Conservation (phyloP, 352 stramenopile genomes). For the Lagenidium sp. region DNA sequence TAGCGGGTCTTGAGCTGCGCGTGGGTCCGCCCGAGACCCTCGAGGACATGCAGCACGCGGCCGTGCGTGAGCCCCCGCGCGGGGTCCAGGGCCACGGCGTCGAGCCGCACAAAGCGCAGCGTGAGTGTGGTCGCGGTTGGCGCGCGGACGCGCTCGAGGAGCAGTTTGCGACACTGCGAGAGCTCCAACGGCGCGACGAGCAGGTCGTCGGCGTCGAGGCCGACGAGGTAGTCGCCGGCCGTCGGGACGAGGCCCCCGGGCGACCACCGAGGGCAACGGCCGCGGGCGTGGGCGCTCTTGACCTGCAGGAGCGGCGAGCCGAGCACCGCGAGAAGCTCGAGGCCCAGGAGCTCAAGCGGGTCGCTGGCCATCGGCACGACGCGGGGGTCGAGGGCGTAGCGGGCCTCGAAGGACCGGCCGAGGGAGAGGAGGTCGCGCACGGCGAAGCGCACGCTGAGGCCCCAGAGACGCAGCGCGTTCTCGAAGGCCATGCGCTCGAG, state of each 20-base stretch:
- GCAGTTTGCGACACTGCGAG: conserved; percentile 30
- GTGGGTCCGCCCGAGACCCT: conserved; percentile 25
- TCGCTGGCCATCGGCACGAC: conserved; percentile 18
- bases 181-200: conserved; percentile 31
- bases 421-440: conserved; percentile 49
- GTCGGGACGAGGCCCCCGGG: not conserved
- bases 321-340: not conserved
- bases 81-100: conserved; percentile 27
- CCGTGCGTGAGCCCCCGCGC: conserved; percentile 27
- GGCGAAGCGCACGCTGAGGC: conserved; percentile 29
- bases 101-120: conserved; percentile 54
- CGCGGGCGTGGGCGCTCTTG: conserved; percentile 2
- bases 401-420: conserved; percentile 41
- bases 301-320: not conserved
- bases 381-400: too few relatives aligned
- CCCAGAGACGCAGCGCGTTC: conserved; percentile 35
- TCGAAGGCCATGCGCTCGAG: conserved; percentile 23
- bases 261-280: not conserved
- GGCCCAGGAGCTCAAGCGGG: not conserved
- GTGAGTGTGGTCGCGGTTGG: conserved; percentile 29
- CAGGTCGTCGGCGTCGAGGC: conserved; percentile 43
- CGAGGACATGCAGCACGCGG: conserved; percentile 33
- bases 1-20: conserved; percentile 26
- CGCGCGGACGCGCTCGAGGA: conserved; percentile 14
- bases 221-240: conserved; percentile 90